Conservation (phyloP, 306 rosid genomes). For the Glycine soja region DNA sequence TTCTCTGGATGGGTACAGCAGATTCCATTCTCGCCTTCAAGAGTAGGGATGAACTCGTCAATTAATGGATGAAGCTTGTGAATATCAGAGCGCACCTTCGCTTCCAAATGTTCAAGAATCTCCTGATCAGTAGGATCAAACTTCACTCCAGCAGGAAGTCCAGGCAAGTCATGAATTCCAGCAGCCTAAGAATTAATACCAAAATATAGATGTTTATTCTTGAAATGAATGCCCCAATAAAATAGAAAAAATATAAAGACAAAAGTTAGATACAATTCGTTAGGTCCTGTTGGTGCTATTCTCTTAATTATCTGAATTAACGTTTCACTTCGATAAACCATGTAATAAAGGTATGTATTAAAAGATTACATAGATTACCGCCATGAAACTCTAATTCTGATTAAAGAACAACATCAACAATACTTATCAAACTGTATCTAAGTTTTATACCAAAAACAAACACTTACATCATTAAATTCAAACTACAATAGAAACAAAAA, state of each 20-base stretch:
- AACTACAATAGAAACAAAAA: neutral
- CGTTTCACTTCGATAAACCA: too few relatives aligned
- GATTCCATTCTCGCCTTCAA: slow-evolving; percentile 83
- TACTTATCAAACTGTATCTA: too few relatives aligned
- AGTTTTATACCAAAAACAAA: neutral
- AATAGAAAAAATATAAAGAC: too few relatives aligned
- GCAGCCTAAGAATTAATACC: slow-evolving; percentile 47
- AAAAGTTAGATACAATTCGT: too few relatives aligned
- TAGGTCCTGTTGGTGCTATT: too few relatives aligned
- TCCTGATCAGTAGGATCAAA: slow-evolving; percentile 90
- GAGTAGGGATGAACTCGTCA: slow-evolving; percentile 79
- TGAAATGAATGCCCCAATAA: neutral
- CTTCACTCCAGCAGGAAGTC: slow-evolving; percentile 85
- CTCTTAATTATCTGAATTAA: too few relatives aligned
- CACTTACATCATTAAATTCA: slow-evolving; percentile 2
- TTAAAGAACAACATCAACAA: too few relatives aligned
- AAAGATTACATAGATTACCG: too few relatives aligned
- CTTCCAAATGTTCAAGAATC: slow-evolving; percentile 81
- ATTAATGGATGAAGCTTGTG: slow-evolving; percentile 73
- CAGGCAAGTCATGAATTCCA: slow-evolving; percentile 75
- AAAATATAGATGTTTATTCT: slow-evolving; percentile 23
- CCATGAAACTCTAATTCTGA: too few relatives aligned
- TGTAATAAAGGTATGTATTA: too few relatives aligned
- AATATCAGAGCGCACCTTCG: slow-evolving; percentile 66
- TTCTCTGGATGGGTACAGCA: slow-evolving; percentile 85